Base-by-base conservation (phyloP, 2,329 filamentous ascomycete species). In the Drechslera avenae region DNA sequence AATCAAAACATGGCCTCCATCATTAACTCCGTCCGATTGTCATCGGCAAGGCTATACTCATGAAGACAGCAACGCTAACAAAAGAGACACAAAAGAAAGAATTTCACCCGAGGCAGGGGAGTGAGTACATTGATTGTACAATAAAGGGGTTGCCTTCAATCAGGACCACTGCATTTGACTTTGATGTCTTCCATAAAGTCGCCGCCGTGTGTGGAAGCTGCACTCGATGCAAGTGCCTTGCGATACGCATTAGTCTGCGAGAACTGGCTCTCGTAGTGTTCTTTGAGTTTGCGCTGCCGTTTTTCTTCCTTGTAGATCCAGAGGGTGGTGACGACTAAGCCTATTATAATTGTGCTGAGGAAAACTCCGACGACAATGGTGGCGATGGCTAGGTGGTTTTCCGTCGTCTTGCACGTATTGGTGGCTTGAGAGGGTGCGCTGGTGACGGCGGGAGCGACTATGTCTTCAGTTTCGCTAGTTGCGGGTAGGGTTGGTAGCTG, bases 241-340 rank as follows among this genome's bases (percentile, higher is more conserved):
- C 65, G 51, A 31, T 67, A 69, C 4, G 66, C 63, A 31, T 57
- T 64, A 4, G 55, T 67, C 37, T 67, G 62, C 1, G 56, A 53
- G 40, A 69, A 68, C 34, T 71, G 67, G 52, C 60, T 60, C 41
- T 71, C 67, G 43, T 71, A 71, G 41, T 71, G 67, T 40, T 73
- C 67, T 47, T 71, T 73, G 7, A 72, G 52, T 18, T 50, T 67
- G 23, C 68, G 54, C 39, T 72, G 68, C 28, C 59, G 54, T 50
- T 63, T 65, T 35, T 73, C 69, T n/a, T 50, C 57, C 50, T 63
- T 64, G 40, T 60, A 46, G 47, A 70, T 53, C 65, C 64, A 71
- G 26, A 56, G 44, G 1, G 68, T 48, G 3, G 53, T 21, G 14
- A 36, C 54, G 17, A 56, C 6, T 5, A 68, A 26, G 13, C 40